Conservation (phyloP, 2,329 filamentous ascomycete genomes). For the Cylindrodendrum hubeiense region DNA sequence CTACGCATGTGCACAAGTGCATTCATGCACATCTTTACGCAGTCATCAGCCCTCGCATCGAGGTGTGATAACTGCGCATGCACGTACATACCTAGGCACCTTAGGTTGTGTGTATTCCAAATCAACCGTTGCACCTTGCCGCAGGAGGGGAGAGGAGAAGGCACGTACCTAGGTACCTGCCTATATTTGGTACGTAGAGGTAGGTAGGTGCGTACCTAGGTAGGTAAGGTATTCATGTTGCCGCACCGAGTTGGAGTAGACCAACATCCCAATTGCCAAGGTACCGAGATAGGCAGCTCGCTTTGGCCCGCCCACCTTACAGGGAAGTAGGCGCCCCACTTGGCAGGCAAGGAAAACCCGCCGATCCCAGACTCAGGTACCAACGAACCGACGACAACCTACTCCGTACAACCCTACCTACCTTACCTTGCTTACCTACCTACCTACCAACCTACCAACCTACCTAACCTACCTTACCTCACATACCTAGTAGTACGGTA, state of each 20-base stretch:
- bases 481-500: not conserved
- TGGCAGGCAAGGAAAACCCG: not conserved
- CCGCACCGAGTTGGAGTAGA: not conserved
- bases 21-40: too few species aligned
- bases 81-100: too few species aligned
- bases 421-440: not conserved
- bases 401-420: not conserved
- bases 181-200: too few species aligned
- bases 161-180: too few species aligned
- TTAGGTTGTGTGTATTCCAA: too few species aligned
- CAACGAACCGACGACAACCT: not conserved
- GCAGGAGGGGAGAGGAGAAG: too few species aligned
- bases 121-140: too few species aligned
- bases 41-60: too few species aligned
- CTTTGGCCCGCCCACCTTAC: not conserved
- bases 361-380: not conserved
- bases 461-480: not conserved
- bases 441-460: not conserved
- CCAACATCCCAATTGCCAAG: not conserved
- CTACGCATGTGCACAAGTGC: too few species aligned
- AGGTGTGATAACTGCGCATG: too few species aligned
- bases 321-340: not conserved
- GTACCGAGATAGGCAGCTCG: not conserved
- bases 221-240: not conserved
- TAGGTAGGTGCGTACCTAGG: too few species aligned